Conservation (phyloP, 1,284 basidiomycete species). For the Agaricales sp. region DNA sequence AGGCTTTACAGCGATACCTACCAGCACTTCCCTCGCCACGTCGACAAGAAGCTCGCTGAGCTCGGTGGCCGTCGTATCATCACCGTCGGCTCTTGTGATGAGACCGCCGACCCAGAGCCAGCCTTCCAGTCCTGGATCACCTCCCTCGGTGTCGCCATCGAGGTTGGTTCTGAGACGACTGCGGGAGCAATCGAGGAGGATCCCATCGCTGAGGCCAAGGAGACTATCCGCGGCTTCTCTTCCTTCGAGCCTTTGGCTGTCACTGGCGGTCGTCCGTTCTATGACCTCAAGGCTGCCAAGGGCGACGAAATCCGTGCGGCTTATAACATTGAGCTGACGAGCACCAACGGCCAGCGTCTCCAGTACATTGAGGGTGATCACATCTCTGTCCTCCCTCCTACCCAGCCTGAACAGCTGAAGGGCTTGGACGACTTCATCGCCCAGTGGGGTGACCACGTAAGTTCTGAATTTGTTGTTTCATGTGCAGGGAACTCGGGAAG, state of each 20-base stretch:
- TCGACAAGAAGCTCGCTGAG: conserved; percentile 1
- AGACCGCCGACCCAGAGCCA: neutral
- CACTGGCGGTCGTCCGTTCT: neutral
- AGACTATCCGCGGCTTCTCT: neutral
- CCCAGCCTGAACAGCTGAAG: neutral
- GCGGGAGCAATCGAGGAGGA: neutral
- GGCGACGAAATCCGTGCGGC: neutral
- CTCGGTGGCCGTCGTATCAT: conserved; percentile 1
- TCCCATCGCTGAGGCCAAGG: conserved; percentile 1
- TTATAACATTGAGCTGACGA: conserved; percentile 1
- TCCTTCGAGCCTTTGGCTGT: neutral
- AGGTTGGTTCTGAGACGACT: neutral
- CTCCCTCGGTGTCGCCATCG: conserved; percentile 1
- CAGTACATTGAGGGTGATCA: conserved; percentile 1
- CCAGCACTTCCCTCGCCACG: neutral
- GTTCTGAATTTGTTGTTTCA: neutral
- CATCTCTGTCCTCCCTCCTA: neutral
- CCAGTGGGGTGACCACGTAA: neutral
- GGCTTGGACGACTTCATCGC: neutral
- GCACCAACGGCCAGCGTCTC: neutral
- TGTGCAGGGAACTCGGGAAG: neutral
- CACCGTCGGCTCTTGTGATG: conserved; percentile 1
- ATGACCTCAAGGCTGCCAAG: neutral
- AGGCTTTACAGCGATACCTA: neutral
- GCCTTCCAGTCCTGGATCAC: conserved; percentile 2